These are phyloP conservation scores for Trichophyton schoenleinii DNA, from an alignment of 2,329 filamentous ascomycete species.

Conservation along the genomic window DNA sequence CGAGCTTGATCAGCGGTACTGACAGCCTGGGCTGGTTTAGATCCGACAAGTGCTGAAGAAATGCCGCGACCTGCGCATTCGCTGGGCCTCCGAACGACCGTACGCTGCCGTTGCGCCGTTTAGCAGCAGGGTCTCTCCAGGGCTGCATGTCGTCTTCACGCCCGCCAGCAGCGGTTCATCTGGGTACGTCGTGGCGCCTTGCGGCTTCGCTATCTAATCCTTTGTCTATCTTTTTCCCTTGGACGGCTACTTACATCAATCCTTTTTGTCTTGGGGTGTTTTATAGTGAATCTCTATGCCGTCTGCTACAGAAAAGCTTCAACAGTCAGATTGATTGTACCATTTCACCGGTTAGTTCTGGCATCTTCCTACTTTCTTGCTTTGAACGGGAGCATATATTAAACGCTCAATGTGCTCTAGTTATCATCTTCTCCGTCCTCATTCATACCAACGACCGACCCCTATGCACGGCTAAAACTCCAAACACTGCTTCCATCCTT, in stretches of 20 bases:
- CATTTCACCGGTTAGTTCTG: conserved; percentile 47
- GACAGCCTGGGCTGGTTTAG: conserved; percentile 24
- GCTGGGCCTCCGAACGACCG: conserved; percentile 54
- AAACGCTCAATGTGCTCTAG: neutral
- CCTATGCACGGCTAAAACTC: neutral
- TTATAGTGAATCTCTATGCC: conserved; percentile 36
- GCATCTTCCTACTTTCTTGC: neutral
- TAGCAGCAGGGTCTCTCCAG: conserved; percentile 60
- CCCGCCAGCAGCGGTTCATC: conserved; percentile 31
- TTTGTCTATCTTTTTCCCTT: neutral
- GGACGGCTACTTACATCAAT: conserved; percentile 14
- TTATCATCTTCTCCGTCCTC: neutral
- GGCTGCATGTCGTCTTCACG: conserved; percentile 69
- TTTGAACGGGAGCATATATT: too few relatives aligned
- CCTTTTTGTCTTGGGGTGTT: conserved; percentile 5
- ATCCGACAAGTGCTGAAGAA: conserved; percentile 50
- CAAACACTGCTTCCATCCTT: conserved; percentile 41
- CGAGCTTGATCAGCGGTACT: neutral
- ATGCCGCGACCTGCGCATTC: conserved; percentile 61
- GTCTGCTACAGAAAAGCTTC: conserved; percentile 46
- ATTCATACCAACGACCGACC: neutral
- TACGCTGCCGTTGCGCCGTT: conserved; percentile 57
- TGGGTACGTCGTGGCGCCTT: neutral
- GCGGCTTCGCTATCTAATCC: too few relatives aligned
- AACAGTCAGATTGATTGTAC: conserved; percentile 44